Evolutionary conservation across 495 filamentous ascomycete species (phyloP).

Genomic region (Trichoderma gamsii): DNA sequence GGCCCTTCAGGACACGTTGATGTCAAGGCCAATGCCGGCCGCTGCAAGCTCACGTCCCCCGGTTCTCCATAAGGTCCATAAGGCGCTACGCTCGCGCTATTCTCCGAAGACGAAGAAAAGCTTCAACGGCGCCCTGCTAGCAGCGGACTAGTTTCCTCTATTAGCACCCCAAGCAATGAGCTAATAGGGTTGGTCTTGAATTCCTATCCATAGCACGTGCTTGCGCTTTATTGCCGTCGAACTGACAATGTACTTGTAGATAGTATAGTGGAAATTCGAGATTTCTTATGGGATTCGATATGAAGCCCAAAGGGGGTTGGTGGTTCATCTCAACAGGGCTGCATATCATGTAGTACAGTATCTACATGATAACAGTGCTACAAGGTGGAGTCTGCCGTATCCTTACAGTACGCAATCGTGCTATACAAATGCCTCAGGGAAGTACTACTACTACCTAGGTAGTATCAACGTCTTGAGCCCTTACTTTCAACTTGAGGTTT

Average conservation of each 20-base stretch:
- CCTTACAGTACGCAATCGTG: no score
- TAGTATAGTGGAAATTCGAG: not conserved
- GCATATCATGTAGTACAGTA: not conserved
- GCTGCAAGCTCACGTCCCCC: not conserved
- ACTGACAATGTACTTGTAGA: not conserved
- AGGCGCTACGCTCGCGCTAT: not conserved
- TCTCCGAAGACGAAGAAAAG: constrained; percentile 5
- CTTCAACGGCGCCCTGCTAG: not conserved
- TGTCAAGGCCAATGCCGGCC: not conserved
- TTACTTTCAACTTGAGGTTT: no score
- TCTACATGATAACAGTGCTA: no score
- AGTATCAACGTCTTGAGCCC: no score
- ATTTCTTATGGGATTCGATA: not conserved
- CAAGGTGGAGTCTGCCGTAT: not conserved
- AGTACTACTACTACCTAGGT: no score
- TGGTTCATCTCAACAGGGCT: not conserved
- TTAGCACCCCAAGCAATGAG: not conserved
- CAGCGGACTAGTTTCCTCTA: not conserved
- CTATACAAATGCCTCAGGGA: no score
- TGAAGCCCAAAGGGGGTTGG: not conserved
- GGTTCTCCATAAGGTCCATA: constrained; percentile 10
- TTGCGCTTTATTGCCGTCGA: not conserved
- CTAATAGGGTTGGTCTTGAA: not conserved
- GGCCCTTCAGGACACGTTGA: not conserved
- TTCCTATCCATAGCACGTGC: constrained; percentile 1